Base-by-base conservation (phyloP, 208 protist species). In the Strigomonas oncopelti region DNA sequence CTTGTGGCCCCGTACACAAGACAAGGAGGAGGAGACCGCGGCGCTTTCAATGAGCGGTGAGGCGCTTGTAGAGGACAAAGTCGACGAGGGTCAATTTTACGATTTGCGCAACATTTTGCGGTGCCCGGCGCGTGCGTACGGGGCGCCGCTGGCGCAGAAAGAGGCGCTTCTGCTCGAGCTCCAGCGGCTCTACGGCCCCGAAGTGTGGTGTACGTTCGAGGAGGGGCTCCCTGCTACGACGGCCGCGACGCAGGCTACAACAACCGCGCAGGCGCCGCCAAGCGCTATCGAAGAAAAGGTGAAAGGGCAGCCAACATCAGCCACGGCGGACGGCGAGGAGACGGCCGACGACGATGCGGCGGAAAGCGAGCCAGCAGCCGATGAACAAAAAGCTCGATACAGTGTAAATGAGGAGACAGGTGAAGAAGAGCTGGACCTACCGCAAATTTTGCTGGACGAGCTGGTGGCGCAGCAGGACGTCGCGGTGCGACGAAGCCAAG, bases 81-180 rank as follows among this genome's bases (percentile, higher is more conserved):
- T 14, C 5, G 42, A 48, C 9, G 1, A 1, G 13, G 42, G 1
- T 1, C 42, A 9, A 4, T 9, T 48, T 1, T 48, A 20, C 59
- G 61, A 48, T 16, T 3, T 46, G 55, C 27, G 38, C 46, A 20
- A 61, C n/a, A 7, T 42, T 1, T 7, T 64, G 60, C 22, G 48
- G 16, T 5, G 20, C 32, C 60, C 60, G n/a, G 27, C 18, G 38
- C 28, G 22, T 8, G 24, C 54, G 22, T 27, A 64, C 38, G 42
- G 22, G 24, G 36, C 46, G n/a, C 46, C 60, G 31, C 34, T 51
- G 9, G 22, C 5, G 14, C 29, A 48, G 36, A 74, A 68, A 54
- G 54, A 51, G 32, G 24, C 7, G 5, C 55, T 74, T 22, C 24
- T 74, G 42, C 54, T 59, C 2, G 53, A 53, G 20, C 69, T 74